Percentiles rank a stretch among this genome's conserved stretches.
phyloP scores from a whole-genome alignment of 2,329 filamentous ascomycete species.

The Fusarium oxysporum region DNA sequence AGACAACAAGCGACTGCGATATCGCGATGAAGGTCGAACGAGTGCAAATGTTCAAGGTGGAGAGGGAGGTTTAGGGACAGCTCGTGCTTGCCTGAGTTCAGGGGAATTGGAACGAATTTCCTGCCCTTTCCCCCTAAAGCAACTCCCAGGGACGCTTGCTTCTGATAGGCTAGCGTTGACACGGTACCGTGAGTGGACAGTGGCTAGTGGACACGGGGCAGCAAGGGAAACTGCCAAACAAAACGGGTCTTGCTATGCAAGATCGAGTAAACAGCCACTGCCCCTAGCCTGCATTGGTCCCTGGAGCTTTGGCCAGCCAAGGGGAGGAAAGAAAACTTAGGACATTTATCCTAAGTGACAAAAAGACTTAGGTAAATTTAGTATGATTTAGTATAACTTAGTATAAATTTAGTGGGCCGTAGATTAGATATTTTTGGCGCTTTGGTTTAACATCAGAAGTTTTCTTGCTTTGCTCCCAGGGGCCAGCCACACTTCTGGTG shows the following conservation, averaged over 20 bases:
- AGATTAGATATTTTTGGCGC: neutral
- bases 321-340: neutral
- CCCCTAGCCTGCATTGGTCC: slow-evolving; percentile 30
- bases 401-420: neutral
- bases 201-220: slow-evolving; percentile 47
- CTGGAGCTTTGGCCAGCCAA: slow-evolving; percentile 36
- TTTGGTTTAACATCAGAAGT: neutral
- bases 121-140: slow-evolving; percentile 46
- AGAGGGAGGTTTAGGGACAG: slow-evolving; percentile 44
- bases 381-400: fast-evolving
- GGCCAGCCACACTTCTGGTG: slow-evolving; percentile 29
- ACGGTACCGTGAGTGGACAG: slow-evolving; percentile 43
- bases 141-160: slow-evolving; percentile 42
- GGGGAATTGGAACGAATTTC: slow-evolving; percentile 51
- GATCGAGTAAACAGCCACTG: slow-evolving; percentile 29
- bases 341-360: neutral
- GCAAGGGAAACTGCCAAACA: slow-evolving; percentile 42
- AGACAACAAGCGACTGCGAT: slow-evolving; percentile 40
- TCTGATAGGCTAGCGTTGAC: slow-evolving; percentile 48
- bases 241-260: slow-evolving; percentile 29
- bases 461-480: neutral
- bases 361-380: neutral
- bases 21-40: slow-evolving; percentile 45
- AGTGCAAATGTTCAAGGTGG: slow-evolving; percentile 44
- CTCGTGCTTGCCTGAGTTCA: slow-evolving; percentile 49